Base-by-base conservation (phyloP, 441 rosid species). In the Pelargonium australe region DNA sequence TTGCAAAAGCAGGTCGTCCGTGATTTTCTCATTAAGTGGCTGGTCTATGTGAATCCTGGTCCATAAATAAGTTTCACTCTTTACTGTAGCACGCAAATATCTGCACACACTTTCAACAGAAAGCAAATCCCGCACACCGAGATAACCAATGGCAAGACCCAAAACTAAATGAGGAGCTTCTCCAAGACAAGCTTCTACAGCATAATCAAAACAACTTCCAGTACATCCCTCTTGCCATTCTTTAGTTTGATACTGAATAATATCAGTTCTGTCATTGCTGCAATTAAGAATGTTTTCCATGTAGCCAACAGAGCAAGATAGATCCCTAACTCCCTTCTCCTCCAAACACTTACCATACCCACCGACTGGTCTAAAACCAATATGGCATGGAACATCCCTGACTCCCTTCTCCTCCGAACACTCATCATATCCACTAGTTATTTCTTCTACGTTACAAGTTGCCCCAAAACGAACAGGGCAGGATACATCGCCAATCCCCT, bases 21-120 rank as follows among this genome's bases (percentile, higher is more conserved):
- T 91, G 8, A 94, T 83, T 83, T 83, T 89, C 80, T 88, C 95
- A 69, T 78, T 94, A 80, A 88, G 78, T 0, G 97, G 97, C 57
- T 84, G 88, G 69, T 75, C 83, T 62, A 94, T 80, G 80, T 91
- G 90, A 70, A 91, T 78, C 69, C 75, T 87, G 67, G 80, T 88
- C 97, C 97, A 94, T 66, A 89, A 70, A 6, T 86, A 74, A 37
- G 93, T 73, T 67, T 94, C 98, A 75, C 70, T 85, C 28, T 64
- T 82, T 61, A 91, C 86, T 0, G 74, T 76, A 16, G 73, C 69
- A 63, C 64, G 83, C 55, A 89, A 69, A 23, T 92, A 85, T 77
- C 73, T 80, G 84, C 92, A 87, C 73, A 87, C 95, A 65, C 74
- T 79, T 76, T 83, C 90, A 7, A 82, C 84, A 3, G 74, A 72